These are phyloP conservation scores for Metarhizium guizhouense DNA, from an alignment of 2,329 filamentous ascomycete species.

Conservation along the genomic window DNA sequence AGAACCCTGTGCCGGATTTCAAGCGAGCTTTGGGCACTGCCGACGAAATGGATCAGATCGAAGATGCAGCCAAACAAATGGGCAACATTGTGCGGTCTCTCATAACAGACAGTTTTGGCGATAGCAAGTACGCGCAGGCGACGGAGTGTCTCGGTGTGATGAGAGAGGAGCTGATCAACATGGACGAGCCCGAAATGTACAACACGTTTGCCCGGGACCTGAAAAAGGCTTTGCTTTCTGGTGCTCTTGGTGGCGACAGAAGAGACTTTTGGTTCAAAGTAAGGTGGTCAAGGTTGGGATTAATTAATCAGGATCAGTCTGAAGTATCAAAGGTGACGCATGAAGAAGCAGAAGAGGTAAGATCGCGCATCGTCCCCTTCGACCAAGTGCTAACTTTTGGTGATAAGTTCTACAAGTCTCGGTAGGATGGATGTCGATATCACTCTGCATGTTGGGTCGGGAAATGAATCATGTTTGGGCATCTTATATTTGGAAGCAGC, in stretches of 20 bases:
- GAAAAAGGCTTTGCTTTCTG: constrained; percentile 62
- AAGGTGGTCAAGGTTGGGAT: constrained; percentile 55
- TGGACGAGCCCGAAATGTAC: constrained; percentile 69
- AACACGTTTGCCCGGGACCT: constrained; percentile 64
- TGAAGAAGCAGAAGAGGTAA: constrained; percentile 60
- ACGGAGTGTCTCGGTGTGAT: constrained; percentile 70
- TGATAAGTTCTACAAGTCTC: constrained; percentile 28
- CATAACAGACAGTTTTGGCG: constrained; percentile 65
- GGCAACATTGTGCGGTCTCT: constrained; percentile 58
- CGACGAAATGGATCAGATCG: constrained; percentile 51
- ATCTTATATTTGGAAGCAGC: neutral
- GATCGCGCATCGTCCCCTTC: constrained; percentile 5
- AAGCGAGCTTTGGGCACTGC: constrained; percentile 63
- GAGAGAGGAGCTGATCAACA: constrained; percentile 64
- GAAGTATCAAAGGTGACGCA: constrained; percentile 57
- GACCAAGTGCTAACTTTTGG: constrained; percentile 15
- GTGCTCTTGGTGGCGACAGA: constrained; percentile 65
- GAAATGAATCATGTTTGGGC: neutral
- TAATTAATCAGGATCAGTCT: constrained; percentile 58
- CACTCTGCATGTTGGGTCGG: neutral
- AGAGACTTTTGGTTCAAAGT: constrained; percentile 77
- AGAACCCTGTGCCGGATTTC: constrained; percentile 85
- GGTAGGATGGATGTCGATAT: constrained; percentile 9
- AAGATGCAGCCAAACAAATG: constrained; percentile 67
- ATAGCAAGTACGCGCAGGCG: constrained; percentile 63